Evolutionary conservation across 805 yeast species (phyloP).

Genomic region (Cyberlindnera petersonii): DNA sequence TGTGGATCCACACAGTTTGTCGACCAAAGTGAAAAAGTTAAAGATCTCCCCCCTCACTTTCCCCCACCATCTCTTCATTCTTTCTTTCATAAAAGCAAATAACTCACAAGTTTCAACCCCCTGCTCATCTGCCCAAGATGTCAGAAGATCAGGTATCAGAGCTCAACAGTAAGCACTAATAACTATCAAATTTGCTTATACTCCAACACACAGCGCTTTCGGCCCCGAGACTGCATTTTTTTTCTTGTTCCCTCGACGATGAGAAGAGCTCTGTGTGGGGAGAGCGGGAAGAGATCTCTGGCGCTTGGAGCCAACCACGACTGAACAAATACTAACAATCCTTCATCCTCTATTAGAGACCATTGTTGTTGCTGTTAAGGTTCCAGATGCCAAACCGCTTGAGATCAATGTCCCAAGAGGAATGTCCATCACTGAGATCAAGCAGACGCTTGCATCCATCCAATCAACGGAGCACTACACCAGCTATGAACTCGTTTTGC

Average conservation of each 20-base stretch:
- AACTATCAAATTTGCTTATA: too few species aligned
- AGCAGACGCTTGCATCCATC: slow-evolving; percentile 52
- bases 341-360: slow-evolving; percentile 4
- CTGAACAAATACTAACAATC: too few species aligned
- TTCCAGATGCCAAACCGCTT: slow-evolving; percentile 16
- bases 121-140: neutral
- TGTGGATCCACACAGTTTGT: too few species aligned
- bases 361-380: slow-evolving; percentile 10
- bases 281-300: too few species aligned
- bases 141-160: slow-evolving; percentile 5
- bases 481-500: slow-evolving; percentile 45
- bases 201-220: too few species aligned
- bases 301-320: too few species aligned
- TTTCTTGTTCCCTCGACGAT: too few species aligned
- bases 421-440: slow-evolving; percentile 55
- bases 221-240: too few species aligned
- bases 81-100: neutral
- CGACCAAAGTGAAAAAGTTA: too few species aligned
- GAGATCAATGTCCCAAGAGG: slow-evolving; percentile 21
- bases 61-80: too few species aligned
- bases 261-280: too few species aligned
- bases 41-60: too few species aligned
- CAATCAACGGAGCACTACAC: slow-evolving; percentile 59
- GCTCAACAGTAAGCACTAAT: slow-evolving; percentile 5
- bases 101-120: neutral